These are phyloP conservation scores for Cercospora zeina DNA, from an alignment of 2,329 filamentous ascomycete species.

Conservation along the genomic window DNA sequence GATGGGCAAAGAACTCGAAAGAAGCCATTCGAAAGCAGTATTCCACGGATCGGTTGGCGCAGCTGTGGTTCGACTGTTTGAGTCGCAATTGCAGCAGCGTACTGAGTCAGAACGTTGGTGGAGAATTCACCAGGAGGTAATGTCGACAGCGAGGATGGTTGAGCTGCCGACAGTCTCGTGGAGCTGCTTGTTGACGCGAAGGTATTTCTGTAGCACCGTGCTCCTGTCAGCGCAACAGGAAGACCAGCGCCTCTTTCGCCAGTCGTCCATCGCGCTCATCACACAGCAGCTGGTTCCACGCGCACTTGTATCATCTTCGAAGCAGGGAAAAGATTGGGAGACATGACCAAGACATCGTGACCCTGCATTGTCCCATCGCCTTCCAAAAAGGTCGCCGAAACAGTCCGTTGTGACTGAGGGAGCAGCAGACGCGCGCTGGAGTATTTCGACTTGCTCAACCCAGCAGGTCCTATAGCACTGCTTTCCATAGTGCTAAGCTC, in stretches of 20 bases:
- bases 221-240: background rate
- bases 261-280: background rate
- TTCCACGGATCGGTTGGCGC: no score
- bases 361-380: background rate
- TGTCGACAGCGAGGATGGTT: background rate
- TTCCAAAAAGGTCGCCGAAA: background rate
- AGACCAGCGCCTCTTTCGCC: background rate
- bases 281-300: background rate
- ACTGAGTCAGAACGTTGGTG: background rate
- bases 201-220: background rate
- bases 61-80: background rate
- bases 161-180: background rate
- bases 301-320: background rate
- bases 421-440: background rate
- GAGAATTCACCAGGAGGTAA: background rate
- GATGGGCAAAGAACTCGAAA: background rate
- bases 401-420: background rate
- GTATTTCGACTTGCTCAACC: background rate
- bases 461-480: background rate
- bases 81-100: background rate
- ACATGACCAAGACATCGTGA: slow-evolving; percentile 3
- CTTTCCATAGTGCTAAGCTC: background rate
- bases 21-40: background rate
- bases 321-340: background rate
- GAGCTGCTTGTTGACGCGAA: background rate